Percentiles rank a stretch among this genome's conserved stretches.
These are phyloP conservation scores for Aspergillus panamensis DNA, from an alignment of 495 filamentous ascomycete species.

Conservation along the genomic window DNA sequence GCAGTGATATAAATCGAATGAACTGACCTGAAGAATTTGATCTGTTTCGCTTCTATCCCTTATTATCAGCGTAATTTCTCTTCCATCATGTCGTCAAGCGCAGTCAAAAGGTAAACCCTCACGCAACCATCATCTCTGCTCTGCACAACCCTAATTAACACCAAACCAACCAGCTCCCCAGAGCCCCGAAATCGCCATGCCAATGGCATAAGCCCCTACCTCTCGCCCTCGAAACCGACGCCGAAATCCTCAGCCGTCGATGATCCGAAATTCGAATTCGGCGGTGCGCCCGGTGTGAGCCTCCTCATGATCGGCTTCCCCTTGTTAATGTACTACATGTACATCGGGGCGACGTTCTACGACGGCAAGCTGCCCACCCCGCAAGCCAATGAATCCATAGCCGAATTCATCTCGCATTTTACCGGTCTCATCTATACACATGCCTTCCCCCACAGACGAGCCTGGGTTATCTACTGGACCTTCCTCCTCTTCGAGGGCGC, in stretches of 20 bases:
- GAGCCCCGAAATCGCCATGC: background rate
- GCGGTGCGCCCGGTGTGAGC: slow-evolving; percentile 67
- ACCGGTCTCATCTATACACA: slow-evolving; percentile 64
- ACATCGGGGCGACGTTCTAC: slow-evolving; percentile 88
- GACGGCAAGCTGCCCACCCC: slow-evolving; percentile 72
- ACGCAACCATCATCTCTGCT: background rate
- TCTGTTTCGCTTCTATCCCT: background rate
- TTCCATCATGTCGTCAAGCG: background rate
- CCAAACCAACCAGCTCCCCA: background rate
- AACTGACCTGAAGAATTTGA: background rate
- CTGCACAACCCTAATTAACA: background rate
- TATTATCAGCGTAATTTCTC: background rate
- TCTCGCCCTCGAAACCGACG: background rate
- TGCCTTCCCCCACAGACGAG: slow-evolving; percentile 68
- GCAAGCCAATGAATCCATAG: slow-evolving; percentile 51
- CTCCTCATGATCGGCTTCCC: slow-evolving; percentile 87
- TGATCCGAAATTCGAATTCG: slow-evolving; percentile 70
- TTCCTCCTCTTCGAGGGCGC: slow-evolving; percentile 73
- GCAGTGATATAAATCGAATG: background rate
- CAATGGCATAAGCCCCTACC: background rate
- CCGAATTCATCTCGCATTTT: slow-evolving; percentile 64
- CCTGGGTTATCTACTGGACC: slow-evolving; percentile 85
- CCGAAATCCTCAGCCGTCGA: background rate
- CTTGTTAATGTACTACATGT: slow-evolving; percentile 95
- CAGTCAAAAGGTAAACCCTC: background rate